A percentile compares a stretch with the other conserved stretches of the same genome.
These are phyloP conservation scores for Arctium minus DNA, from an alignment of 129 eudicot genomes.

Conservation along the genomic window DNA sequence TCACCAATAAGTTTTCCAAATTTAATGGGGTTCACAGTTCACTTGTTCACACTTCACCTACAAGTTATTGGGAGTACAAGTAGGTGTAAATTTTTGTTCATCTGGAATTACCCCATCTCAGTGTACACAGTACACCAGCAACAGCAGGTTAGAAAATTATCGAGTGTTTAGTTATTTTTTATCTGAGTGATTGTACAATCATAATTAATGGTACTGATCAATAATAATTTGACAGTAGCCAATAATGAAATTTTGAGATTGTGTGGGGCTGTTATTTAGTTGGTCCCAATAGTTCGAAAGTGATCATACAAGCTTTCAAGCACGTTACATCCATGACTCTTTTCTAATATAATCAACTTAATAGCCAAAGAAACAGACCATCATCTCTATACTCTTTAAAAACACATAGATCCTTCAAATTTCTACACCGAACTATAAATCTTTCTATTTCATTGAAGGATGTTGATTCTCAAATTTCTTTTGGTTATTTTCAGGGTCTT, in stretches of 20 bases:
- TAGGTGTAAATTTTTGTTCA: background rate
- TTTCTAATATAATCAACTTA: background rate
- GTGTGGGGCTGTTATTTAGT: conserved; percentile 9
- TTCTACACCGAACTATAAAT: background rate
- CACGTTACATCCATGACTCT: background rate
- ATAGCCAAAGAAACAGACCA: background rate
- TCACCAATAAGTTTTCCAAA: background rate
- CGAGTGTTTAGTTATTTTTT: background rate
- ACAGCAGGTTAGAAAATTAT: background rate
- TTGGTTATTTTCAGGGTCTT: background rate
- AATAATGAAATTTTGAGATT: background rate
- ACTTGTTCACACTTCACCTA: background rate
- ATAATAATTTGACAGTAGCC: background rate
- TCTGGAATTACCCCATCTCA: background rate
- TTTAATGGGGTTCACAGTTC: background rate
- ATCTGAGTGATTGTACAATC: background rate
- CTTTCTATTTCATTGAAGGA: background rate
- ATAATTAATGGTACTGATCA: background rate
- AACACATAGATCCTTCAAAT: background rate
- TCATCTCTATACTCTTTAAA: background rate
- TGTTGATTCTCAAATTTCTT: background rate
- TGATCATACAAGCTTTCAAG: background rate
- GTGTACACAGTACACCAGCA: background rate
- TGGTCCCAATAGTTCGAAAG: background rate
- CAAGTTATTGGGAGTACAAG: background rate